Evolutionary conservation across 495 filamentous ascomycete genomes (phyloP).

Genomic region (Penicillium fimorum): DNA sequence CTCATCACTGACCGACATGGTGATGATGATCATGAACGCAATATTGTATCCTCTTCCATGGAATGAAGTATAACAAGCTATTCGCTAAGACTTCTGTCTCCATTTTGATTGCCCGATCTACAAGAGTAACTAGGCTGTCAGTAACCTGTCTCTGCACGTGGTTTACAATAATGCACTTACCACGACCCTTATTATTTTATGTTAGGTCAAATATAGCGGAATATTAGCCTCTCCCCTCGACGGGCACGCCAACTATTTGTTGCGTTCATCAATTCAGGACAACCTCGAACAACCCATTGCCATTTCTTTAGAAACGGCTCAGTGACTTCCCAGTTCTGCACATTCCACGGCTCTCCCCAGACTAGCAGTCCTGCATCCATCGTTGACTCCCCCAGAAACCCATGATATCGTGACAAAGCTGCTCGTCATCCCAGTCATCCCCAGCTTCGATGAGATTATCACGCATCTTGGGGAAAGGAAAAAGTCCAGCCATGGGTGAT

Average conservation of each 20-base stretch:
- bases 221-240: slow-evolving; percentile 49
- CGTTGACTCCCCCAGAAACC: slow-evolving; percentile 39
- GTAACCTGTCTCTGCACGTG: too few relatives aligned
- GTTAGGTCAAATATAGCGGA: slow-evolving; percentile 36
- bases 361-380: slow-evolving; percentile 44
- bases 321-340: slow-evolving; percentile 49
- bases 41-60: too few relatives aligned
- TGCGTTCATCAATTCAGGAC: slow-evolving; percentile 43
- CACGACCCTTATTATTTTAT: too few relatives aligned
- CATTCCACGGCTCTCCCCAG: slow-evolving; percentile 52
- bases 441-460: slow-evolving; percentile 49
- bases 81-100: too few relatives aligned
- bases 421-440: slow-evolving; percentile 42
- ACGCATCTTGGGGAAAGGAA: slow-evolving; percentile 49
- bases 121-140: too few relatives aligned
- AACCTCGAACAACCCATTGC: slow-evolving; percentile 52
- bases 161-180: too few relatives aligned
- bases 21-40: too few relatives aligned
- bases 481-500: slow-evolving; percentile 57
- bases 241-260: slow-evolving; percentile 51
- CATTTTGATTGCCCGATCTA: too few relatives aligned
- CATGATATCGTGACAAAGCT: slow-evolving; percentile 49
- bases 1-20: too few relatives aligned
- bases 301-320: slow-evolving; percentile 51
- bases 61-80: too few relatives aligned